Evolutionary conservation across 139 green algal genomes (phyloP).

Genomic region (Closterium sp.): DNA sequence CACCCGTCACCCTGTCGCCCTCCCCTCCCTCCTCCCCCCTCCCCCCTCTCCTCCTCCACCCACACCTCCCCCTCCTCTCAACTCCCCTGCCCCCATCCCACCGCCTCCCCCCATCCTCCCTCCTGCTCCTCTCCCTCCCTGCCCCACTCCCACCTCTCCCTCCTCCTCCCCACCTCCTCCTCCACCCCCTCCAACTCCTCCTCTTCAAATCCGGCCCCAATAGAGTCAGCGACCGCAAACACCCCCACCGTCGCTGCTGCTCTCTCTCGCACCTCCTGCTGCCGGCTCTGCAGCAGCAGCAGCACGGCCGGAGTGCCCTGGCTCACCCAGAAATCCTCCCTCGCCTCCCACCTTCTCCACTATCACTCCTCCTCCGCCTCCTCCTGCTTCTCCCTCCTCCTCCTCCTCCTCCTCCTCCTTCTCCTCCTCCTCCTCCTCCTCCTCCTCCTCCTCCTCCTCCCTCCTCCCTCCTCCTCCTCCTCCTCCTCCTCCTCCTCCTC

Average conservation of each 20-base stretch:
- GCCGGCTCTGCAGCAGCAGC: neutral
- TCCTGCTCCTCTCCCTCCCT: neutral
- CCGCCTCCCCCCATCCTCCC: neutral
- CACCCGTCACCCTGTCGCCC: no score
- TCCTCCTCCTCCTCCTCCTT: no score
- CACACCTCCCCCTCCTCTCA: neutral
- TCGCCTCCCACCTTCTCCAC: neutral
- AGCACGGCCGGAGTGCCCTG: neutral
- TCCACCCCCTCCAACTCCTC: neutral
- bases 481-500: no score
- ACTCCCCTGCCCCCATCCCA: neutral
- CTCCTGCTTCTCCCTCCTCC: no score
- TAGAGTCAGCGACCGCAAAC: neutral
- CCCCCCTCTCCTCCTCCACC: neutral
- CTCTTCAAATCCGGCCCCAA: neutral
- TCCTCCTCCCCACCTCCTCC: neutral
- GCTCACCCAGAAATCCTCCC: conserved; percentile 4
- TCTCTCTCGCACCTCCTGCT: conserved; percentile 11
- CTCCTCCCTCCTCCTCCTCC: no score
- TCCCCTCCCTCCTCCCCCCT: neutral
- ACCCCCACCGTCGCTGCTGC: neutral
- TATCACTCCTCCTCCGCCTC: neutral
- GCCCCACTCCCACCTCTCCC: neutral
- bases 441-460: no score
- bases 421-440: no score